A percentile compares a stretch with the other conserved stretches of the same genome.
Conservation (phyloP, 164 flowering plant genomes). For the Stephania cephalantha region DNA sequence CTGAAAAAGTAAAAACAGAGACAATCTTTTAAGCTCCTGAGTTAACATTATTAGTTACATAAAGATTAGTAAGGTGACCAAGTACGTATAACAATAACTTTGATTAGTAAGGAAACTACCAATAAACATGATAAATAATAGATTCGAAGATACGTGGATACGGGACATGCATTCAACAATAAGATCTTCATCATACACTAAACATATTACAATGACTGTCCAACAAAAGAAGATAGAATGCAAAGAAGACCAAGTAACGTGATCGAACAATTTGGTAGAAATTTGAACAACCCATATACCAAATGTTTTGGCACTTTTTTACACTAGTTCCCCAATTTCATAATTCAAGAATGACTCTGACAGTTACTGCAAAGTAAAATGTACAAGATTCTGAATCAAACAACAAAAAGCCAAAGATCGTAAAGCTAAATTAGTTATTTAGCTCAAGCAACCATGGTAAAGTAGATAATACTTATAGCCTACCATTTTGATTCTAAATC, state of each 20-base stretch:
- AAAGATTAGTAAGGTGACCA: not conserved
- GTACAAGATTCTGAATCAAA: not conserved
- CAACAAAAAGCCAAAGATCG: not conserved
- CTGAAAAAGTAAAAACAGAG: slow-evolving; percentile 31
- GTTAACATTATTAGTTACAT: not conserved
- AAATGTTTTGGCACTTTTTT: not conserved
- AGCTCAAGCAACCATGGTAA: not conserved
- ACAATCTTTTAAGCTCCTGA: not conserved
- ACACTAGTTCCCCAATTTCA: not conserved
- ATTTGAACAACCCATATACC: not conserved
- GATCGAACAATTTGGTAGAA: not conserved
- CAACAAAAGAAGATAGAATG: not conserved
- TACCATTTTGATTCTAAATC: not conserved
- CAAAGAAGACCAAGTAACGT: too few species aligned
- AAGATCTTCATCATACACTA: too few species aligned
- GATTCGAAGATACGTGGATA: not conserved
- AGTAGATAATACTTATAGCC: not conserved
- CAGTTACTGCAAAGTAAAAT: not conserved
- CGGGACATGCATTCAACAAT: too few species aligned
- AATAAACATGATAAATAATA: not conserved
- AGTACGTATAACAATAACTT: not conserved
- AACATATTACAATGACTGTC: not conserved
- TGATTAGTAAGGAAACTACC: not conserved
- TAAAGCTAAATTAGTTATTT: not conserved
- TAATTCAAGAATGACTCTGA: not conserved